phyloP scores from a whole-genome alignment of 768 basidiomycete species.

The Leucosporidium scottii region DNA sequence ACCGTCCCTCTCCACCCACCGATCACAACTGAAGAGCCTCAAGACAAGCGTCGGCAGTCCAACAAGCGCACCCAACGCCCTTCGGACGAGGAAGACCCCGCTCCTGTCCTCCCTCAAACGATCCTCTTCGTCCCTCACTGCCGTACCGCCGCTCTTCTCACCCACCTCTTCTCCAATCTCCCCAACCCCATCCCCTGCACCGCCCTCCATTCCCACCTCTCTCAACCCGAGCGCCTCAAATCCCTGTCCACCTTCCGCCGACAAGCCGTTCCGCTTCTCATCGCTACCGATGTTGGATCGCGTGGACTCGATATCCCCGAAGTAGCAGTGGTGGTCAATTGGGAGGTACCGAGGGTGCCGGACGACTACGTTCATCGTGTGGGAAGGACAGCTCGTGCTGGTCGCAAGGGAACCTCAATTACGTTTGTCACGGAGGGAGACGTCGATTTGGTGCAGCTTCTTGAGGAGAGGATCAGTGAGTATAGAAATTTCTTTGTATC shows the following conservation, averaged over 20 bases:
- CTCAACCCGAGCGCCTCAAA: constrained; percentile 77
- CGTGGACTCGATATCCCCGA: constrained; percentile 94
- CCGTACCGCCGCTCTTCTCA: constrained; percentile 83
- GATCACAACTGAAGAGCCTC: constrained; percentile 35
- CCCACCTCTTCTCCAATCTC: constrained; percentile 52
- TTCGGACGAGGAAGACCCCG: constrained; percentile 48
- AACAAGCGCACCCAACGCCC: constrained; percentile 38
- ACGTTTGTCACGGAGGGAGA: constrained; percentile 94
- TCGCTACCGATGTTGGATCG: constrained; percentile 91
- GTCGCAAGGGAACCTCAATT: constrained; percentile 77
- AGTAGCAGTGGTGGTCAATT: constrained; percentile 92
- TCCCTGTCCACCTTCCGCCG: constrained; percentile 83
- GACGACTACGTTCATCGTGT: constrained; percentile 97
- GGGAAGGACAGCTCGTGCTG: constrained; percentile 91
- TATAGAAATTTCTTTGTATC: background rate
- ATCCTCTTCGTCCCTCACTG: constrained; percentile 86
- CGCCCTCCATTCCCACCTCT: constrained; percentile 84
- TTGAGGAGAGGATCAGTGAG: constrained; percentile 82
- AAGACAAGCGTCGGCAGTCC: background rate
- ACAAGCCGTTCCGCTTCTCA: constrained; percentile 76
- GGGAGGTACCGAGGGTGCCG: constrained; percentile 75
- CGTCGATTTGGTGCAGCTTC: constrained; percentile 68
- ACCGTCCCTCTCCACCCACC: constrained; percentile 63
- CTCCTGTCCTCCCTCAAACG: constrained; percentile 74
- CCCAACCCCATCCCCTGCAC: constrained; percentile 74